These are phyloP conservation scores for Fusarium albosuccineum DNA, from an alignment of 2,329 filamentous ascomycete genomes.

Conservation along the genomic window DNA sequence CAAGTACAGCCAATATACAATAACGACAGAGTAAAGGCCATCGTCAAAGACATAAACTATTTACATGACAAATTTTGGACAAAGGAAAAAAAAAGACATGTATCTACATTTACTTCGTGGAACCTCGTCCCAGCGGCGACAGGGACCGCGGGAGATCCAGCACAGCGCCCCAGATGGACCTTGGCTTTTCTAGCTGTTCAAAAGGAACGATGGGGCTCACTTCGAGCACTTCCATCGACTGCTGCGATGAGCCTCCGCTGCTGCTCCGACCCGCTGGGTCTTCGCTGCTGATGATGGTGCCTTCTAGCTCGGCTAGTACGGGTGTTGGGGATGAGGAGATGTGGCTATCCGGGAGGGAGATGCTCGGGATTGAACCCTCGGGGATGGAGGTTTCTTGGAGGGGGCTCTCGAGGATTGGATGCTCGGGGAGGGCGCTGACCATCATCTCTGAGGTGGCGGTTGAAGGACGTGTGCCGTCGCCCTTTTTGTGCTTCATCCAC, in stretches of 20 bases:
- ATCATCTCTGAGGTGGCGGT: constrained; percentile 3
- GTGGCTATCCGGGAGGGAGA: too few relatives aligned
- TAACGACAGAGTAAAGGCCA: constrained; percentile 16
- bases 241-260: constrained; percentile 29
- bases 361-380: background rate
- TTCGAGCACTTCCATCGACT: constrained; percentile 3
- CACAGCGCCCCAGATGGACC: constrained; percentile 12
- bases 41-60: constrained; percentile 22
- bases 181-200: constrained; percentile 4
- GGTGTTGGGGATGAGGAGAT: too few relatives aligned
- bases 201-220: constrained; percentile 27
- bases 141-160: constrained; percentile 7
- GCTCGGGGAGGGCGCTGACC: too few relatives aligned
- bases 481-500: constrained; percentile 47
- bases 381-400: background rate
- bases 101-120: background rate
- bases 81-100: background rate
- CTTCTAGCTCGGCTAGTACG: background rate
- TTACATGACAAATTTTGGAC: background rate
- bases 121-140: constrained; percentile 3
- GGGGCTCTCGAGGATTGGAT: too few relatives aligned
- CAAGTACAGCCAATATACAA: constrained; percentile 5
- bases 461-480: background rate
- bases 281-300: background rate
- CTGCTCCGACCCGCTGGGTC: constrained; percentile 14